Evolutionary conservation across 2,329 filamentous ascomycete genomes (phyloP), one percentile per base, ranked within the genome.

Genomic region (Colletotrichum zoysiae): DNA sequence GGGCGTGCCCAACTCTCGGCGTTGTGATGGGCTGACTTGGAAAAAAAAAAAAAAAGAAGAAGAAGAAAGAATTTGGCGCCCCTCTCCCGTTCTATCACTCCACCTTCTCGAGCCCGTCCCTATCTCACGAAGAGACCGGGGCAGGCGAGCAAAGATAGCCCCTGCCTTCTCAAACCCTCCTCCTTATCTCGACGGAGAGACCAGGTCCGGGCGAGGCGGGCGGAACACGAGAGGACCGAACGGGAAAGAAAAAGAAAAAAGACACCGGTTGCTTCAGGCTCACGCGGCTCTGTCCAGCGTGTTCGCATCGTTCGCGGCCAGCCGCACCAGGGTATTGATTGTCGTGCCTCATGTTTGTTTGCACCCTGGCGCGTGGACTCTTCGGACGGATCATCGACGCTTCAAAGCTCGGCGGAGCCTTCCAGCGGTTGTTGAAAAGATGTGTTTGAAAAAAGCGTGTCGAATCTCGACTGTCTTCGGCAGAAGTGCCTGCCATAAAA

Each of bases 1-100:
- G 71, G 77, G 74, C 62, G 59, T 79, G 78, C 76, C 78, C 78
- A 76, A 80, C 78, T 76, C 78, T 80, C 79, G 79, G 79, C 79
- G 75, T 80, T 80, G 74, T 75, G 78, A 80, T 76, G 78, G 78
- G 77, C 78, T 78, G 73, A 48, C 30, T 70, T 71, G 35, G 56
- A 74, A 66, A 65, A 73, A 73, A 61, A 61, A 59, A 35, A 73
- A 61, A 56, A 56, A 35, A n/a, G n/a, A n/a, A n/a, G n/a, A 26
- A 35, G 20, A 57, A 40, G 16, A 51, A 58, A 44, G 56, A 40
- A 48, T 11, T 42, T 58, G 61, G 11, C 56, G 51, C 56, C 64
- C 70, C 59, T 50, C 40, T 46, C 40, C 48, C 70, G 20, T 48
- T 30, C 40, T 16, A 38, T 60, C 60, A 61, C 35, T 23, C 65